Base-by-base conservation (phyloP, 441 rosid genomes). In the Hura crepitans region DNA sequence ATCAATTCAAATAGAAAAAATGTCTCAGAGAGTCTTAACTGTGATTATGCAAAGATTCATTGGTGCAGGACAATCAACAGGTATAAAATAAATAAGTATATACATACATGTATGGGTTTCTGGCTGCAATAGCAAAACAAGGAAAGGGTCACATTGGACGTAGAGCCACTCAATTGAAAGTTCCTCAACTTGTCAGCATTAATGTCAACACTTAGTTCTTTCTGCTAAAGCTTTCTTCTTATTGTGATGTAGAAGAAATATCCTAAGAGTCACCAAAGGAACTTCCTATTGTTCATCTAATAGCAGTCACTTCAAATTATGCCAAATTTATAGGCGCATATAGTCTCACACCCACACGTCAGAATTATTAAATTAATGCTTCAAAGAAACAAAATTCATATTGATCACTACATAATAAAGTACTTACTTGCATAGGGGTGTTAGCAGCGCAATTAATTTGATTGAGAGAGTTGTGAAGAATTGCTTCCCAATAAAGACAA, bases 401-500 rank as follows among this genome's bases (percentile, higher is more conserved):
- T 13, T 22, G 57, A 57, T 42, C 60, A 47, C 35, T 50, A 30
- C 35, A 69, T 11, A 67, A 43, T 65, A 73, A 23, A 43, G 9
- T 28, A 46, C 2, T 69, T 72, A 82, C 87, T 85, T 79, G 81
- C 56, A 82, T 30, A 47, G 76, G 75, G 31, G 54, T 56, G 54
- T 69, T 62, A 2, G 31, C 66, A 2, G 79, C 85, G 13, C 75
- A 74, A 61, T 79, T 76, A 66, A 71, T 60, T 64, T 73, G 77
- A 66, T 54, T 51, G 49, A 78, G 80, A 62, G 83, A 77, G 63
- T 76, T 71, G 33, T 30, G 78, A 35, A 74, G 76, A 53, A 79
- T 54, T 54, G 49, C 64, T 72, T 75, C 74, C 83, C 79, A 76
- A 49, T 61, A 69, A 43, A 13, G 65, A 62, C 63, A 66, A 68